Evolutionary conservation across 176 grass and related monocot species (phyloP).

Genomic region (Canna indica): DNA sequence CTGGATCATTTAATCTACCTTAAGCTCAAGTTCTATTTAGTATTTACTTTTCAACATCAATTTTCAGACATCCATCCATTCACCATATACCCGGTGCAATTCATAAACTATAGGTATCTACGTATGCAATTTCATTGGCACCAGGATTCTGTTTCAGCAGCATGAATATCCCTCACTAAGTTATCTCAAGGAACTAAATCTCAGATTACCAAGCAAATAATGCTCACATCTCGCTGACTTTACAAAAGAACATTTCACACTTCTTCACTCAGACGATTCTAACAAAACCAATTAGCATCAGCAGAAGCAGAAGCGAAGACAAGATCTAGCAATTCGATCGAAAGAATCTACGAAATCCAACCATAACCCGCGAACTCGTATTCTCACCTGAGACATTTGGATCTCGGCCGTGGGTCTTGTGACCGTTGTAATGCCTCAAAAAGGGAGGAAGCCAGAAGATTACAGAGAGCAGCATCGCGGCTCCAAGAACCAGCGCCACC

Average conservation of each 20-base stretch:
- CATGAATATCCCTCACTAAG: not conserved
- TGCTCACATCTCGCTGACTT: too few relatives aligned
- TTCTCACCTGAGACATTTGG: conserved; percentile 41
- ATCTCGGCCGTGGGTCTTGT: conserved; percentile 14
- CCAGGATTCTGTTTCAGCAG: not conserved
- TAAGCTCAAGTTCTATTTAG: not conserved
- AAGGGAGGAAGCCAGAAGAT: conserved; percentile 74
- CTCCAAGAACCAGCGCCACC: conserved; percentile 45
- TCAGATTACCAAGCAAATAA: not conserved
- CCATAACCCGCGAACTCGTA: conserved; percentile 17
- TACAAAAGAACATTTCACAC: not conserved
- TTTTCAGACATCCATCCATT: not conserved
- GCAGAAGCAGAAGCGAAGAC: not conserved
- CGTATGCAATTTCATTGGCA: not conserved
- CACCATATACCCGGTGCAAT: not conserved
- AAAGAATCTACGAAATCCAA: not conserved
- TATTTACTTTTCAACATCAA: not conserved
- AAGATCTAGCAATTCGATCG: not conserved
- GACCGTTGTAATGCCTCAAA: conserved; percentile 14
- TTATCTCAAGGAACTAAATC: not conserved
- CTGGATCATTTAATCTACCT: not conserved
- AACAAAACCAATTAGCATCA: not conserved
- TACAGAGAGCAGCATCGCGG: conserved; percentile 45
- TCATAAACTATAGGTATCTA: not conserved
- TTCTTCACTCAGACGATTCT: not conserved